Base-by-base conservation (phyloP, 2,329 filamentous ascomycete species). In the Pezicula rhizophila region DNA sequence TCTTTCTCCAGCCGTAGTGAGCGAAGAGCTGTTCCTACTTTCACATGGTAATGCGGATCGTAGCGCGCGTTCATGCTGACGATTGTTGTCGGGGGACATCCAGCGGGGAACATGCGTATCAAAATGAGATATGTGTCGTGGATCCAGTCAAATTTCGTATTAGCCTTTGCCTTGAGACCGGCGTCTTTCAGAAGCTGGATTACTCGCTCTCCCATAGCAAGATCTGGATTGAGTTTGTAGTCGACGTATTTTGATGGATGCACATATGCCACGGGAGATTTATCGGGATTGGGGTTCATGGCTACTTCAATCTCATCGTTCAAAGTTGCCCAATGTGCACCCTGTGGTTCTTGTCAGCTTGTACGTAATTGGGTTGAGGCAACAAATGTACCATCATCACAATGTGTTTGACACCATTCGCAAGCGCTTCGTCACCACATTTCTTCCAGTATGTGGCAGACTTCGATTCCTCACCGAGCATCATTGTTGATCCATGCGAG, bases 401-500 rank as follows among this genome's bases (percentile, higher is more conserved):
- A 2, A 85, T 68, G 35, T 80, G 78, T 63, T 84, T 79, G 63
- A 85, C 72, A 12, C 73, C 73, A 51, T 79, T 66, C 5, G 71
- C 73, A 5, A 84, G 71, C 2, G 82, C 82, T 52, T 78, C 77
- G 54, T 85, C 79, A 42, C 83, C 82, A 56, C 76, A 78, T 53
- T 75, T 71, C 61, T 83, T 82, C 83, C 82, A 85, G 66, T 84
- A 85, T 17, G 73, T 70, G 10, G 80, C 80, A 1, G 80, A 82
- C 2, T 68, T 63, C 12, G 76, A 79, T 56, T 83, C 75, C 59
- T 85, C 82, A 33, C 81, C 82, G 12, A 85, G 67, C 82, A 85
- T 86, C 80, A 84, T 85, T 35, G 82, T 85, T 12, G 80, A 84
- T 60, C 83, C 82, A 74, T 86, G 82, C 2, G 81, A 84, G 65